Evolutionary conservation across 1,284 basidiomycete species (phyloP).

Genomic region (Cutaneotrichosporon sp.): DNA sequence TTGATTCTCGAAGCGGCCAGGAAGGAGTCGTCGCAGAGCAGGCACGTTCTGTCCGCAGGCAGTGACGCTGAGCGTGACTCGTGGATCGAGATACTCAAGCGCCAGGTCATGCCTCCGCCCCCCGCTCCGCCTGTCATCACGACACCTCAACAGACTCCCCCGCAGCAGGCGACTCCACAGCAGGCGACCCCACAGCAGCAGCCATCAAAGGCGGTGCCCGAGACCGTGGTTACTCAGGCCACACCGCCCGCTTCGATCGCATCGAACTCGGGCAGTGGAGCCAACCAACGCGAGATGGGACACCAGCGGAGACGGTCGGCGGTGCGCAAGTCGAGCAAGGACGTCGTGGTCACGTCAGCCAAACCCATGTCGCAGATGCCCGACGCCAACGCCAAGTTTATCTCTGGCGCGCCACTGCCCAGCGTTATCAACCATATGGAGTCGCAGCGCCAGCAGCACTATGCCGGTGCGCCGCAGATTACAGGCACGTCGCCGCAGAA

Average conservation of each 20-base stretch:
- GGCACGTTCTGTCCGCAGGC: slow-evolving; percentile 93
- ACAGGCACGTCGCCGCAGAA: slow-evolving; percentile 7
- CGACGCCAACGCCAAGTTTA: slow-evolving; percentile 64
- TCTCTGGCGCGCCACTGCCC: slow-evolving; percentile 55
- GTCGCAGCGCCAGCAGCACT: slow-evolving; percentile 29
- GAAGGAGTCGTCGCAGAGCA: slow-evolving; percentile 60
- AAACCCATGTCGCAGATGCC: slow-evolving; percentile 64
- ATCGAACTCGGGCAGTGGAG: not conserved
- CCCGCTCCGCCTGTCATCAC: slow-evolving; percentile 32
- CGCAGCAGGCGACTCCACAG: slow-evolving; percentile 35
- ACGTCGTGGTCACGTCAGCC: slow-evolving; percentile 60
- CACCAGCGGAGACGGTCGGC: slow-evolving; percentile 36
- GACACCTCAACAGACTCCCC: slow-evolving; percentile 46
- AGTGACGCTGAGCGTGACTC: slow-evolving; percentile 87
- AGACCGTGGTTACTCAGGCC: slow-evolving; percentile 5
- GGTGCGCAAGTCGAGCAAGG: slow-evolving; percentile 58
- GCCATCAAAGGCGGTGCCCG: slow-evolving; percentile 62
- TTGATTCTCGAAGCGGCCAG: slow-evolving; percentile 85
- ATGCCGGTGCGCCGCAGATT: slow-evolving; percentile 16
- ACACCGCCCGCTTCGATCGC: slow-evolving; percentile 1
- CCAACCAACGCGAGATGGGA: slow-evolving; percentile 1
- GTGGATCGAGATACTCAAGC: slow-evolving; percentile 92
- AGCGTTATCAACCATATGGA: slow-evolving; percentile 52
- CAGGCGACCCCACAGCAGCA: slow-evolving; percentile 40
- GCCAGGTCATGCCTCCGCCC: slow-evolving; percentile 57